Base-by-base conservation (phyloP, 257 asterid genomes). In the Scutellaria minor region DNA sequence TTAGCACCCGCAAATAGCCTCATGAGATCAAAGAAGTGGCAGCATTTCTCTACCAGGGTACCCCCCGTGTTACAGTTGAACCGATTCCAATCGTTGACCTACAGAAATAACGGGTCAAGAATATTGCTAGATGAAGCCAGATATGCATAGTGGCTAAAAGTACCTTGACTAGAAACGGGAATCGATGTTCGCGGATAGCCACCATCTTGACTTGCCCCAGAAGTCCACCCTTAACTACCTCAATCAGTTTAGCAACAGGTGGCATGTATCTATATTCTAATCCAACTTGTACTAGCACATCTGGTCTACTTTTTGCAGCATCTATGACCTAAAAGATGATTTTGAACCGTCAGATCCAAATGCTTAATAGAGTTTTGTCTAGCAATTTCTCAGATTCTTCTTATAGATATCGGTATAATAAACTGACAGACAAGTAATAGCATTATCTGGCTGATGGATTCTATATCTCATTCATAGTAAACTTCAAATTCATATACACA, bases 21-120 rank as follows among this genome's bases (percentile, higher is more conserved):
- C 96, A 94, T 94, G 70, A 94, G 96, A 77, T 94, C 98, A 66
- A 94, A 94, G 80, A 91, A 94, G 71, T 94, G 98, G 85, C 98
- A 94, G 86, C 98, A 94, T 82, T 94, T 94, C 89, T 94, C 97
- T 7, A 94, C 98, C 44, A 94, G 83, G 74, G 99, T 94, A 5
- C 99, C 99, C 57, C 99, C 99, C 20, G 84, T 64, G 68, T 94
- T 91, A 79, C 93, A 84, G 82, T 94, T 94, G 89, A 94, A 94
- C 15, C 99, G 78, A 80, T 94, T 94, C 99, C 99, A 94, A 62
- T 94, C 82, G 81, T 91, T 80, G 60, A 94, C 99, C 97, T 93
- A 71, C 64, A 63, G 64, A n/a, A 77, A 66, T 48, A 75, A 65
- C 0, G 52, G 66, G 37, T 70, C 69, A 74, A 70, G 59, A 82